Percentiles rank a stretch among this genome's conserved stretches.
Conservation (phyloP, 2,329 filamentous ascomycete genomes). For the Exutisphaerella laricina region DNA sequence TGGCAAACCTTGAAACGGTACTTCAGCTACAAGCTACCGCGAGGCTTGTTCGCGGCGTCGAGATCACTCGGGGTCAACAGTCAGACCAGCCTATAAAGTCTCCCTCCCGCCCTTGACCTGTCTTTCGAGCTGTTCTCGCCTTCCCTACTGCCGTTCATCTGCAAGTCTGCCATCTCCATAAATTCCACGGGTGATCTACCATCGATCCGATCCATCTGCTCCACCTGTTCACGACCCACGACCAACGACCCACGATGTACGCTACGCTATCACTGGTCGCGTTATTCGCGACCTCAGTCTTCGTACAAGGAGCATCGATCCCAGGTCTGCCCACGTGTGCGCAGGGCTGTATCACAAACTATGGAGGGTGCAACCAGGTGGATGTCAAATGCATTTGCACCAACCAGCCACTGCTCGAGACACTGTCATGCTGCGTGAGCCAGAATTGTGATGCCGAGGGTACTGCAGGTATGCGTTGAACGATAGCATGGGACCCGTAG, state of each 20-base stretch:
- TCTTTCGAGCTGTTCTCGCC: not conserved
- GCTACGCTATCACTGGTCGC: constrained; percentile 15
- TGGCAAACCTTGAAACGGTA: no score
- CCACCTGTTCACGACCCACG: not conserved
- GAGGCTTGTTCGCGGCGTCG: not conserved
- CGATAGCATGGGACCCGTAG: not conserved
- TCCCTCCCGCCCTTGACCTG: not conserved
- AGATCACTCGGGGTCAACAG: not conserved
- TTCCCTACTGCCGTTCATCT: not conserved
- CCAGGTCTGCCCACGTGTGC: constrained; percentile 31
- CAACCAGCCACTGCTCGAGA: constrained; percentile 33
- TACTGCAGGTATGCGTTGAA: not conserved
- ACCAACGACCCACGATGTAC: constrained; percentile 16
- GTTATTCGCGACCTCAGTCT: constrained; percentile 17
- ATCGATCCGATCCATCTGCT: not conserved
- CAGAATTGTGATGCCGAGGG: constrained; percentile 32
- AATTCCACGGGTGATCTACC: not conserved
- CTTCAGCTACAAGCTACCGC: constrained; percentile 2
- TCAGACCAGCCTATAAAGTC: not conserved
- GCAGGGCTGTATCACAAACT: constrained; percentile 34
- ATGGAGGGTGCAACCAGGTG: constrained; percentile 35
- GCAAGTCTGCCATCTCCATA: no score
- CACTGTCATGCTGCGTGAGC: constrained; percentile 40
- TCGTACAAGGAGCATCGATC: constrained; percentile 12
- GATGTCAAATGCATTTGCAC: constrained; percentile 41